Conservation (phyloP, 257 asterid species). For the Petrea volubilis region DNA sequence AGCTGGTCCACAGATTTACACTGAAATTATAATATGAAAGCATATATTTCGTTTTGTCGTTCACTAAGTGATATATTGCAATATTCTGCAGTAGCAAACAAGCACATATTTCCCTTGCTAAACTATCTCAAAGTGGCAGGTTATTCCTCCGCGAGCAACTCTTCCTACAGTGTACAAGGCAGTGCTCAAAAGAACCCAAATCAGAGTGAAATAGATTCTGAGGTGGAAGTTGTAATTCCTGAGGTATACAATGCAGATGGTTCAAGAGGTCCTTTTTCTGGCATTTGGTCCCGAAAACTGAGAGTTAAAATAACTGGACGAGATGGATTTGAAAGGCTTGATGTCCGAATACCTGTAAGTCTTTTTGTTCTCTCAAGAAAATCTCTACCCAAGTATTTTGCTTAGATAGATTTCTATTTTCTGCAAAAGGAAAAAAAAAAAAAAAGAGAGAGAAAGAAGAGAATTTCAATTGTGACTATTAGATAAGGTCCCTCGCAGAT, state of each 20-base stretch:
- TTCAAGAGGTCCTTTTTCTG: conserved; percentile 49
- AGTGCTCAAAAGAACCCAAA: conserved; percentile 32
- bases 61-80: background rate
- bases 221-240: conserved; percentile 75
- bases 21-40: background rate
- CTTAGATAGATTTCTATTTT: background rate
- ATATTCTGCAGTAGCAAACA: conserved; percentile 15
- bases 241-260: conserved; percentile 60
- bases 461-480: background rate
- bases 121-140: conserved; percentile 38
- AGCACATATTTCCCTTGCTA: conserved; percentile 20
- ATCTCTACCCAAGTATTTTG: background rate
- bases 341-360: conserved; percentile 88
- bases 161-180: conserved; percentile 30
- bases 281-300: conserved; percentile 74
- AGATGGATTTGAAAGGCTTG: conserved; percentile 89
- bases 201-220: conserved; percentile 44
- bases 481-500: conserved; percentile 6
- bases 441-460: no score
- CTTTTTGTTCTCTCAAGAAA: conserved; percentile 10
- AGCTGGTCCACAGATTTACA: background rate
- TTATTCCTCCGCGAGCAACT: conserved; percentile 37
- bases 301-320: conserved; percentile 85
- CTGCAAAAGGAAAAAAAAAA: background rate
- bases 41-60: background rate